Base-by-base conservation (phyloP, 176 grass and related monocot genomes). In the Hyparrhenia diplandra region DNA sequence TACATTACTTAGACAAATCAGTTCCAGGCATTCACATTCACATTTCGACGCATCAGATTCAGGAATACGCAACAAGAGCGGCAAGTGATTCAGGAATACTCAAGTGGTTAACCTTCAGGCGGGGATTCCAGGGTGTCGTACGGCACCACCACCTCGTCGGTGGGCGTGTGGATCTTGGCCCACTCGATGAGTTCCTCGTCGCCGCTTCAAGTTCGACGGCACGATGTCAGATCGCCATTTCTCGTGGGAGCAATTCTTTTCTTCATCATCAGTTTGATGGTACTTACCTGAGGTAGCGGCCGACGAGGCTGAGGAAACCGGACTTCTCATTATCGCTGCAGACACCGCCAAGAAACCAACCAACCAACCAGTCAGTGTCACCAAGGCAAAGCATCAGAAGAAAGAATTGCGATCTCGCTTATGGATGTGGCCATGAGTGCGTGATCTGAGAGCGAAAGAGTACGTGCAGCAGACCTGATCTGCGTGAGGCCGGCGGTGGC, bases 271-370 rank as follows among this genome's bases (percentile, higher is more conserved):
- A 25, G 32, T 3, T 3, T 39, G 30, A 41, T 43, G 73, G 0
- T 18, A 5, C n/a, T 11, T 88, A 95, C 95, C 96, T 93, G 85
- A 95, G 87, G 78, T 93, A 95, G 76, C 96, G 96, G 74, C 84
- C 66, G 69, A 98, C 92, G 43, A 95, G 90, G 83, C 81, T 93
- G 63, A 95, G 72, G 81, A 95, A 98, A 6, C 95, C 90, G 14
- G 90, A 88, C 78, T 98, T 98, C 92, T 98, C 96, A 21, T 93
- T 93, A 24, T 95, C 90, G 71, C 96, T 95, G 84, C 79, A 81
- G 36, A 78, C 10, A 57, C 21, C 27, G 45, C 16, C 47, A 28
- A 61, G 62, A 68, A 61, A 18, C 13, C 36, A 74, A 16, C 41
- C 11, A 52, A 16, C 41, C 14, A 52, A 4, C 2, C 52, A 58